Conservation (phyloP, 495 filamentous ascomycete species). For the Xylaria grammica region DNA sequence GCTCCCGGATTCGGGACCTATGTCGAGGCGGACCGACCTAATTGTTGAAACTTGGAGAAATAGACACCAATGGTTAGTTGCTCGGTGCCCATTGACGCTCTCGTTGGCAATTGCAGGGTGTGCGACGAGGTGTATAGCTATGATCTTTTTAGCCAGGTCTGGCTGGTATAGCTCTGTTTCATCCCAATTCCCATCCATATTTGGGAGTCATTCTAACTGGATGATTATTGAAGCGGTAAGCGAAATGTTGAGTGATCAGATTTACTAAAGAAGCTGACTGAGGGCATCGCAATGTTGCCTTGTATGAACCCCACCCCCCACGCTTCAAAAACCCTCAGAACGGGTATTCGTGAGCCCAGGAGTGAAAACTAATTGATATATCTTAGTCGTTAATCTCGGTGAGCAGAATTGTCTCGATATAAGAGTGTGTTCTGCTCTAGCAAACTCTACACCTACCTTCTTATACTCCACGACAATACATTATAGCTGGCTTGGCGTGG, state of each 20-base stretch:
- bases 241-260: not conserved
- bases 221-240: not conserved
- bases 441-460: too few species aligned
- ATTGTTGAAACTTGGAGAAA: not conserved
- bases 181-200: constrained; percentile 4
- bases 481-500: too few species aligned
- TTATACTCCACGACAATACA: too few species aligned
- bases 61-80: not conserved
- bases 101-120: not conserved
- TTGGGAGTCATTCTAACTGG: not conserved
- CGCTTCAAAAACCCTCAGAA: too few species aligned
- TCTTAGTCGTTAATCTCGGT: too few species aligned
- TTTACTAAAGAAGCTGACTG: not conserved
- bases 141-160: not conserved
- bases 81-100: not conserved
- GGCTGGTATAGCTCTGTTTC: not conserved
- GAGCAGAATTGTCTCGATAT: too few species aligned
- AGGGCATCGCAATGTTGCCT: too few species aligned
- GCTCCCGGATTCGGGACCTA: not conserved
- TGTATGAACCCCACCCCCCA: too few species aligned
- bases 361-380: too few species aligned
- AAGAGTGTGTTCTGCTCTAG: too few species aligned
- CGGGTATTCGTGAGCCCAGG: too few species aligned
- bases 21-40: not conserved
- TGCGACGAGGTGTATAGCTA: not conserved